Evolutionary conservation across 306 rosid species (phyloP), one percentile per base, ranked within the genome.

Genomic region (Citrullus amarus): DNA sequence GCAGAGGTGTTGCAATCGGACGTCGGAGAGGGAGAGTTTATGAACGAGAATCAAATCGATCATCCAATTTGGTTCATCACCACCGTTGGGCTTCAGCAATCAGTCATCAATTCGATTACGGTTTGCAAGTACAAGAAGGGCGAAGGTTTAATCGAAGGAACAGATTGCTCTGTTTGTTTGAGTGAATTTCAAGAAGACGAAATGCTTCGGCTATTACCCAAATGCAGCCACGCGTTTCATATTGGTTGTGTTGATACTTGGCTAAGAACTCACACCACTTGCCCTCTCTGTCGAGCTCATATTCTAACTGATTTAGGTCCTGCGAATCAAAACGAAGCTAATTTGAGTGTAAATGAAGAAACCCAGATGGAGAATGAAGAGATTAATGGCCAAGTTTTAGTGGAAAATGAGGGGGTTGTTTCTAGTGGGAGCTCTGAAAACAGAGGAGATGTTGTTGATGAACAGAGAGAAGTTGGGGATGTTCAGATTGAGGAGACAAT

Each of bases 11-110:
- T 85, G 25, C 86, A 53, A 43, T 72, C 87, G 1, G 80, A 72
- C 61, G 57, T 43, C 32, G 70, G 67, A 15, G 90, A 83, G 0
- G 86, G 83, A 18, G 89, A 83, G 9, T 83, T 87, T 83, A 75
- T 86, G 55, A 69, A 69, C 13, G 96, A 77, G 79, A 83, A 86
- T 43, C 90, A 86, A 54, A 83, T 80, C 1, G 76, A 70, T 13
- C 76, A 70, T 46, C 76, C 57, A 3, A 70, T 70, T 44, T 70
- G 76, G 76, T 70, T 22, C 39, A 70, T 70, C n/a, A 70, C 38
- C 36, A 70, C 76, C 13, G 57, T 14, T 4, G 76, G 76, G 11
- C 57, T 70, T 6, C 55, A 70, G 2, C 76, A 46, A 20, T 44
- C 76, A 15, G 39, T 70, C 11, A 70, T 70, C 38, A 70, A 70